These are phyloP conservation scores for Mucor velutinosus DNA, from an alignment of 371 early-diverging fungal genomes.

Conservation along the genomic window DNA sequence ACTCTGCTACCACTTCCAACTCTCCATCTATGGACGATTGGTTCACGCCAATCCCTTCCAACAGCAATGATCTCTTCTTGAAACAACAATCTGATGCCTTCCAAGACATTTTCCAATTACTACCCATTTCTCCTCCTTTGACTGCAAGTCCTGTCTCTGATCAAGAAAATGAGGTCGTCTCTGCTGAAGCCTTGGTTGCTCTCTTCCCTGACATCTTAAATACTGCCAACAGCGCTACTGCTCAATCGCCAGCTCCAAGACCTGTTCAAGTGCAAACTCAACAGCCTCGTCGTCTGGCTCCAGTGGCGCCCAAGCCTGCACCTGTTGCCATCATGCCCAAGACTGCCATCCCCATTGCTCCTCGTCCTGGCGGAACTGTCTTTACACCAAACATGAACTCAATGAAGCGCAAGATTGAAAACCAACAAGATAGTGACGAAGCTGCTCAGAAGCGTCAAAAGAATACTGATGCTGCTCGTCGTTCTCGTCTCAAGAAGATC, in stretches of 20 bases:
- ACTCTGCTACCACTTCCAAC: background rate
- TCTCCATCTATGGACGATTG: constrained; percentile 17
- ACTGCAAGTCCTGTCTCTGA: constrained; percentile 23
- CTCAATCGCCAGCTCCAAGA: background rate
- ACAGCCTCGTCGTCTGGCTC: constrained; percentile 13
- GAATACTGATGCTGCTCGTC: constrained; percentile 95
- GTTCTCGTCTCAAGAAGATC: constrained; percentile 88
- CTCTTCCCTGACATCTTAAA: constrained; percentile 30
- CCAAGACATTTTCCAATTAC: constrained; percentile 19
- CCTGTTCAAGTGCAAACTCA: background rate
- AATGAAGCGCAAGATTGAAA: constrained; percentile 10
- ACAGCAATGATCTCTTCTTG: constrained; percentile 1
- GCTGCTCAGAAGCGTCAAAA: constrained; percentile 77
- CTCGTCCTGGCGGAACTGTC: constrained; percentile 8
- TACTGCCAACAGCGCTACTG: too few relatives aligned
- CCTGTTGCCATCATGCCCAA: constrained; percentile 24
- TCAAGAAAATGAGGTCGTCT: constrained; percentile 8
- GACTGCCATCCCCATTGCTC: constrained; percentile 13
- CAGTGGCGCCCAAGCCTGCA: constrained; percentile 14
- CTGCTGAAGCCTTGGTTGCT: constrained; percentile 18
- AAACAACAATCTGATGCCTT: constrained; percentile 11
- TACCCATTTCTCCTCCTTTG: constrained; percentile 31
- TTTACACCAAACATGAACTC: constrained; percentile 6
- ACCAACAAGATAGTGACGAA: constrained; percentile 51
- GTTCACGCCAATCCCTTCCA: constrained; percentile 10